These are phyloP conservation scores for Fusarium chaquense DNA, from an alignment of 2,329 filamentous ascomycete genomes.

Conservation along the genomic window DNA sequence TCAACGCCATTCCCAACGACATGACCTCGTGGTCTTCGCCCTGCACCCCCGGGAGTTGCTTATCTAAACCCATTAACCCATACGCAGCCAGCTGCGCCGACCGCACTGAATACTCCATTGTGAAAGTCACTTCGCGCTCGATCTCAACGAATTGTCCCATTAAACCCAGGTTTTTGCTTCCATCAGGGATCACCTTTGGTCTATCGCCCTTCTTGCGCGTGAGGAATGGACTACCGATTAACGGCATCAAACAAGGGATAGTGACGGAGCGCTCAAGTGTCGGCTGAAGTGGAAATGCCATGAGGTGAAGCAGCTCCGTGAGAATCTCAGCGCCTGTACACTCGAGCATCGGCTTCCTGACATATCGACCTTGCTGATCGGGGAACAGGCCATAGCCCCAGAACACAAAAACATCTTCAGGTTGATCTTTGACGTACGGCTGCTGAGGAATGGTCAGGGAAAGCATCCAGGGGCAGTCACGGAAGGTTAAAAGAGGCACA, in stretches of 20 bases:
- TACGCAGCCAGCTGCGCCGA: conserved; percentile 47
- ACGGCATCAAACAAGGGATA: conserved; percentile 42
- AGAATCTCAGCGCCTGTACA: conserved; percentile 46
- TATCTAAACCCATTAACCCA: conserved; percentile 43
- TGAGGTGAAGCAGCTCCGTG: conserved; percentile 43
- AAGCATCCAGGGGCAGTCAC: conserved; percentile 47
- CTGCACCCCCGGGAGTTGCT: conserved; percentile 35
- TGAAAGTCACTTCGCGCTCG: conserved; percentile 47
- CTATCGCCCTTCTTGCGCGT: conserved; percentile 45
- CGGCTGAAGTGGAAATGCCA: conserved; percentile 43
- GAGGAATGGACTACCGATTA: conserved; percentile 46
- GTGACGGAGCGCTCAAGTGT: conserved; percentile 44
- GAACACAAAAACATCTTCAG: conserved; percentile 42
- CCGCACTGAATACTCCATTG: conserved; percentile 47
- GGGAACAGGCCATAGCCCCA: conserved; percentile 48
- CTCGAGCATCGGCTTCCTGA: conserved; percentile 45
- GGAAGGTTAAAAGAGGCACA: conserved; percentile 45
- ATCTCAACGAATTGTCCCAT: conserved; percentile 48
- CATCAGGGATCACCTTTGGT: conserved; percentile 41
- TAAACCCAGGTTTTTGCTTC: conserved; percentile 44
- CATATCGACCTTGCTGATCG: conserved; percentile 42
- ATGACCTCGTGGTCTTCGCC: conserved; percentile 44
- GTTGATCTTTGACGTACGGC: conserved; percentile 44
- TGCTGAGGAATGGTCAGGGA: conserved; percentile 44
- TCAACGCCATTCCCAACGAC: conserved; percentile 45